Evolutionary conservation across 495 filamentous ascomycete genomes (phyloP).

Genomic region (Hyaloscypha variabilis): DNA sequence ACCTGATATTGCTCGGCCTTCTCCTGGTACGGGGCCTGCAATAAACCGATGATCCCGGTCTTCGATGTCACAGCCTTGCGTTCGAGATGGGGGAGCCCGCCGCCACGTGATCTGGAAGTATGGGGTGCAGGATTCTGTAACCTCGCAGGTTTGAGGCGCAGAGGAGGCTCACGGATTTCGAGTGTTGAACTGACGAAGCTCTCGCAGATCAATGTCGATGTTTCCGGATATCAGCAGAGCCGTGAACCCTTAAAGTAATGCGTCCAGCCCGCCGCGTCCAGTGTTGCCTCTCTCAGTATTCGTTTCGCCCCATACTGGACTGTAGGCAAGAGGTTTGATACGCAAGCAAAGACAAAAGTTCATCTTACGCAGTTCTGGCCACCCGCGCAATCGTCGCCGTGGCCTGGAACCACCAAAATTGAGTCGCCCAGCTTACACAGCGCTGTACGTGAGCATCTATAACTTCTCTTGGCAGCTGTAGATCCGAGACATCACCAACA

Average conservation of each 20-base stretch:
- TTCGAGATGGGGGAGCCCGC: background rate
- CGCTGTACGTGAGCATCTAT: background rate
- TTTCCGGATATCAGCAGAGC: slow-evolving; percentile 12
- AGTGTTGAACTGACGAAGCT: background rate
- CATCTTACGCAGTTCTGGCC: background rate
- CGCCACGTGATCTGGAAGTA: background rate
- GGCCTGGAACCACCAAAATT: background rate
- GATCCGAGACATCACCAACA: background rate
- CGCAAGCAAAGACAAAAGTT: background rate
- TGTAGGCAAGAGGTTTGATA: background rate
- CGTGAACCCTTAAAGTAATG: slow-evolving; percentile 22
- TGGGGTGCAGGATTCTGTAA: slow-evolving; percentile 8
- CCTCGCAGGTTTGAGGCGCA: slow-evolving; percentile 9
- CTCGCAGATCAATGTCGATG: background rate
- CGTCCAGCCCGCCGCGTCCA: background rate
- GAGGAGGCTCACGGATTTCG: background rate
- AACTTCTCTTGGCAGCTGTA: background rate
- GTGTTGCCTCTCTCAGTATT: background rate
- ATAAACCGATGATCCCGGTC: background rate
- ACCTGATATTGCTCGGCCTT: background rate
- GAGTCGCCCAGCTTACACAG: background rate
- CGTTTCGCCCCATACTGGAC: slow-evolving; percentile 3
- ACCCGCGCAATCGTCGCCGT: background rate
- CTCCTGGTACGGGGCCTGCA: background rate
- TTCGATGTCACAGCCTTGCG: background rate